Percentiles rank a stretch among this genome's conserved stretches.
Evolutionary conservation across 176 grass and related monocot species (phyloP).

Genomic region (Eremochloa ophiuroides): DNA sequence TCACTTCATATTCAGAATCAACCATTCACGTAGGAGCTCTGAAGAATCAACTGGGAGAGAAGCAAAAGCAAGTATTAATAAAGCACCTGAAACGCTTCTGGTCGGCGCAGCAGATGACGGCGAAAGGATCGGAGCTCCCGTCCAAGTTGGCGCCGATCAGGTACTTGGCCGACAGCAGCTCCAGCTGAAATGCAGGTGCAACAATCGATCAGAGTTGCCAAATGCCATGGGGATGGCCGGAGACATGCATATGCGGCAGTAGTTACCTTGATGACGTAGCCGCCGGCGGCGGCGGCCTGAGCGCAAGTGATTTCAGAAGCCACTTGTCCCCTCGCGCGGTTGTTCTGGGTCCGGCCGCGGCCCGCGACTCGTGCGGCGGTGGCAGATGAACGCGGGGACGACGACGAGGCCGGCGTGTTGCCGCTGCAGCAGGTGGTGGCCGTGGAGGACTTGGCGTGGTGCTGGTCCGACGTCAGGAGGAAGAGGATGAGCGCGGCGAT

Average conservation of each 20-base stretch:
- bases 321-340: background rate
- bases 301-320: background rate
- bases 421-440: background rate
- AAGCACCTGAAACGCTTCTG: constrained; percentile 71
- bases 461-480: constrained; percentile 33
- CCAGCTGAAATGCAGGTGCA: constrained; percentile 44
- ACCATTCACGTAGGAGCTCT: background rate
- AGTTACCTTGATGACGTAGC: constrained; percentile 47
- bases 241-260: background rate
- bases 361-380: background rate
- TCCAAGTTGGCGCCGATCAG: constrained; percentile 82
- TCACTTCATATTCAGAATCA: background rate
- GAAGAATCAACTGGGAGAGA: background rate
- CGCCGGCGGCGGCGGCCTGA: background rate
- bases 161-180: constrained; percentile 89
- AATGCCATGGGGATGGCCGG: background rate
- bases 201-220: background rate
- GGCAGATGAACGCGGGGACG: background rate
- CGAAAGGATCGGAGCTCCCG: constrained; percentile 79
- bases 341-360: background rate
- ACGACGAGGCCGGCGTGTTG: background rate
- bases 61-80: background rate
- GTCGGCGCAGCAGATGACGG: constrained; percentile 57
- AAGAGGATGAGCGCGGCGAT: constrained; percentile 41
- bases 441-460: background rate